These are phyloP conservation scores for Lichtheimia ornata DNA, from an alignment of 371 early-diverging fungal genomes.

Conservation along the genomic window DNA sequence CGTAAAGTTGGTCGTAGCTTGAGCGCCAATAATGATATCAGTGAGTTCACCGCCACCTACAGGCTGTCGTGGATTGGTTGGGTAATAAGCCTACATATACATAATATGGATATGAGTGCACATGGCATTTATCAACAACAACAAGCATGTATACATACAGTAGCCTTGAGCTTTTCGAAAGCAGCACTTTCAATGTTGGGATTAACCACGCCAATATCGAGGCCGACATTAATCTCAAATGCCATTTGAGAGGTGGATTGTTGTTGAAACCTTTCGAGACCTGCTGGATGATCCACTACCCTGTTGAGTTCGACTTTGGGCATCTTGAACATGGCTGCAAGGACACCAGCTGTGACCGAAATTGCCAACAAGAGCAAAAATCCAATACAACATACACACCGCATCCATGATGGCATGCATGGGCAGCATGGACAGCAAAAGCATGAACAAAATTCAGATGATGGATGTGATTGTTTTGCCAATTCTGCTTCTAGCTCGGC, in stretches of 20 bases:
- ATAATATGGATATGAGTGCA: too few relatives aligned
- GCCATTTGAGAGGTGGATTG: background rate
- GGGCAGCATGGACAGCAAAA: slow-evolving; percentile 18
- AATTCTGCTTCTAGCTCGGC: too few relatives aligned
- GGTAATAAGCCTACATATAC: slow-evolving; percentile 50
- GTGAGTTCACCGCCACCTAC: slow-evolving; percentile 42
- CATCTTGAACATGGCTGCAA: slow-evolving; percentile 28
- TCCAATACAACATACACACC: slow-evolving; percentile 22
- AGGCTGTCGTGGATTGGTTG: slow-evolving; percentile 21
- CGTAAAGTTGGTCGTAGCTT: slow-evolving; percentile 30
- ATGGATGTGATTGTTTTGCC: too few relatives aligned
- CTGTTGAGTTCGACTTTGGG: slow-evolving; percentile 26
- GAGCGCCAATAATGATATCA: slow-evolving; percentile 26
- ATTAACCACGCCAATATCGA: slow-evolving; percentile 36
- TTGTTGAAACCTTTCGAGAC: slow-evolving; percentile 18
- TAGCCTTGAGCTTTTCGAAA: slow-evolving; percentile 34
- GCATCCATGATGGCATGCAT: slow-evolving; percentile 29
- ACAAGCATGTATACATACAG: too few relatives aligned
- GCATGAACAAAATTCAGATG: too few relatives aligned
- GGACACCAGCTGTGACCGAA: slow-evolving; percentile 14
- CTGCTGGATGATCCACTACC: slow-evolving; percentile 15
- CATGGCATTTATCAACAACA: too few relatives aligned
- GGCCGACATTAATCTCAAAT: slow-evolving; percentile 25
- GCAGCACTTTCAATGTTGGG: slow-evolving; percentile 35
- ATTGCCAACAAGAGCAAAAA: slow-evolving; percentile 19